Evolutionary conservation across 768 basidiomycete species (phyloP), one percentile per base, ranked within the genome.

Genomic region (Suillus brevipes): DNA sequence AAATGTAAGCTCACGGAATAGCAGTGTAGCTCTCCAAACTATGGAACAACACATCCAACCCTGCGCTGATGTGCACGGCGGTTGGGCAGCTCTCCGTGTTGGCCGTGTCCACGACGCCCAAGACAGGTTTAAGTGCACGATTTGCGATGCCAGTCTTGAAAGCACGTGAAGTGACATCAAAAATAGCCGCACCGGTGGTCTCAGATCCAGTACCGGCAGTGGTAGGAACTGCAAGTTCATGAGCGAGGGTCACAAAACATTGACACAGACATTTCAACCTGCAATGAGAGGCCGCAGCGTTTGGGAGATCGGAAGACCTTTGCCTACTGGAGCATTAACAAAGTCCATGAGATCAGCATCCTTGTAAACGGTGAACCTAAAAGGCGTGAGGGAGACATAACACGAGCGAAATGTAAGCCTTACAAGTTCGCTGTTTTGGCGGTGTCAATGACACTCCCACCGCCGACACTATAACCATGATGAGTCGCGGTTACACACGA

Each of bases 61-160:
- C 97, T n/a, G 95, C 85, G 66, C 92, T 92, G 70, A 99, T 95
- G 71, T 97, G 94, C 12, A 99, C 89, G 60, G 89, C 89, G n/a
- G 87, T 89, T 4, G 97, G 92, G 75, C 97, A 98, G 7, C 87
- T 88, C 67, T 92, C 91, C 2, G 96, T 98, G 80, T 97, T 97
- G 68, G 88, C 83, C 2, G 94, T 91, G 72, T 99, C 97, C 37
- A 89, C 88, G 68, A 95, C 87, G 37, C 94, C 97, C 28, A 99
- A 82, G 2, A 89, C 84, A 0, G 97, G 97, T 67, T 96, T 94
- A 78, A 99, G 79, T 4, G 95, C 94, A 43, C 96, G 87, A 72
- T 85, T 95, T 0, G 97, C 91, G 69, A 99, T 99, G 52, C 97
- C 97, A 16, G 97, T 98, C 82, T 98, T 98, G 85, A 98, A 97